These are phyloP conservation scores for Grosmannia penicillata DNA, from an alignment of 2,329 filamentous ascomycete genomes.

Conservation along the genomic window DNA sequence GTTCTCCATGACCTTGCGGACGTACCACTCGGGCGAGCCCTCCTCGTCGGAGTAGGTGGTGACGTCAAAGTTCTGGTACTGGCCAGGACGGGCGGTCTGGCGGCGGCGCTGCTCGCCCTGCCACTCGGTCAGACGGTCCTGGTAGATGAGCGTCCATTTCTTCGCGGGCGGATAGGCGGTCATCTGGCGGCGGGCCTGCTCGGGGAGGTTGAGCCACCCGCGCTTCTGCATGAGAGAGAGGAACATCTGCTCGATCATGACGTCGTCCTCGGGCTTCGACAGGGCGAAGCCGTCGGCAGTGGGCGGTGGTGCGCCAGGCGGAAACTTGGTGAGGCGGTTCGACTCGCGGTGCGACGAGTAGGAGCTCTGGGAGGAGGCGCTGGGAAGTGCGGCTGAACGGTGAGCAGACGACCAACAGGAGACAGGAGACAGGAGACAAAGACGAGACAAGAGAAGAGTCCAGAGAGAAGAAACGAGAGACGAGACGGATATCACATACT, in stretches of 20 bases:
- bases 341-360: conserved; percentile 38
- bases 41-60: conserved; percentile 79
- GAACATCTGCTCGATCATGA: conserved; percentile 81
- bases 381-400: conserved; percentile 26
- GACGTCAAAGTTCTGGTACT: conserved; percentile 55
- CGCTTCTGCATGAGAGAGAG: conserved; percentile 90
- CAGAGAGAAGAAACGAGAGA: no score
- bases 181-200: conserved; percentile 92
- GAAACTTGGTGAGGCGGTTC: conserved; percentile 41
- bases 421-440: neutral
- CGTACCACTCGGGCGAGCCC: conserved; percentile 95
- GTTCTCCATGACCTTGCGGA: conserved; percentile 92
- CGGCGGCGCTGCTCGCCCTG: conserved; percentile 88
- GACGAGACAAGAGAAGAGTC: neutral
- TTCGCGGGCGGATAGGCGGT: conserved; percentile 84
- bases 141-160: conserved; percentile 95
- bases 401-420: neutral
- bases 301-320: conserved; percentile 19
- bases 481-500: no score
- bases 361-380: conserved; percentile 41
- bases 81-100: conserved; percentile 56
- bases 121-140: conserved; percentile 84
- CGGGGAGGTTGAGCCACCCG: conserved; percentile 92
- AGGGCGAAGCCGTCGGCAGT: conserved; percentile 41
- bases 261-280: conserved; percentile 63